Evolutionary conservation across 179 eudicot species (phyloP), one percentile per base, ranked within the genome.

Genomic region (Dionaea muscipula): DNA sequence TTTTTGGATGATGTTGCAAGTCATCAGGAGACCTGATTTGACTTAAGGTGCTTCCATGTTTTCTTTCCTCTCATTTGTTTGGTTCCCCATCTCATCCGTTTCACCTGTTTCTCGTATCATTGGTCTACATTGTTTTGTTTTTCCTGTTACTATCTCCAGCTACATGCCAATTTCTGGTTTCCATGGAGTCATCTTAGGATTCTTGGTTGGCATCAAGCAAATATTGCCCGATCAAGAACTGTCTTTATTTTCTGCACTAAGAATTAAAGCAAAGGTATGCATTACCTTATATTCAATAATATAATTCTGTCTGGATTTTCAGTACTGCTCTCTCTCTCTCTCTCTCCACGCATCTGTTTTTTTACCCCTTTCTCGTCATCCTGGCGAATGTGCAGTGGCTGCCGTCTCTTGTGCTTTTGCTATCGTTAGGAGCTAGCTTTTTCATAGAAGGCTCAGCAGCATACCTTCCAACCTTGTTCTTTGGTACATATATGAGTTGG

Each of bases 401-500:
- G 68, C 94, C 98, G 62, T 87, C 96, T 51, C 53, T 87, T 54
- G 53, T 72, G 69, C 68, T 91, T 46, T 64, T 77, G 61, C 23
- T 84, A 41, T 67, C 96, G 0, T 60, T 80, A 55, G 64, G 55
- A 47, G 59, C 75, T 48, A 87, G 96, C 78, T 73, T 87, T 71
- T 82, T 84, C 61, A 61, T 78, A 16, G 63, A 59, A 53, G 88
- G 82, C 40, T 78, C 94, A 13, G 80, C 79, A 22, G 68, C 77
- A 53, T 80, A 87, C 69, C 96, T 91, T 72, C 94, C 91, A 51
- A 77, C 79, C 44, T 36, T 91, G 56, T 65, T 91, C 23, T 84
- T 84, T 66, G 98, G 98, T 62, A 77, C 94, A 55, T 91, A 91
- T 66, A 69, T 81, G 67, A 82, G 98, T 63, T 91, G 98, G 98